Percentiles rank a stretch among this genome's conserved stretches.
These are phyloP conservation scores for Acrodontium crateriforme DNA, from an alignment of 2,329 filamentous ascomycete species.

Conservation along the genomic window DNA sequence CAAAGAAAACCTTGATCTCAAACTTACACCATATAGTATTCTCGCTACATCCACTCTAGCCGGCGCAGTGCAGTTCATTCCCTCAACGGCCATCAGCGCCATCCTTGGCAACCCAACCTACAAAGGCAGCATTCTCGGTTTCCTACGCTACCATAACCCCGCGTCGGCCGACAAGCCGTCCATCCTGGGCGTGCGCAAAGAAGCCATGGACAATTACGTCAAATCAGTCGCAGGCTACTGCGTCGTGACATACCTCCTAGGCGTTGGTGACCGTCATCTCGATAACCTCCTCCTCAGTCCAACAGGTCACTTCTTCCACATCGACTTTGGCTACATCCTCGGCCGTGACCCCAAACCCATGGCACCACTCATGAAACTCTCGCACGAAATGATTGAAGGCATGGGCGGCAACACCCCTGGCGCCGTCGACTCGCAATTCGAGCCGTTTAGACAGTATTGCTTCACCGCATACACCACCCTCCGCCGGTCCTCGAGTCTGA, in stretches of 20 bases:
- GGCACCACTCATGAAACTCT: slow-evolving; percentile 91
- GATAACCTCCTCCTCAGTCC: slow-evolving; percentile 89
- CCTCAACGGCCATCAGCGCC: slow-evolving; percentile 64
- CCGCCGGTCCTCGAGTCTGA: slow-evolving; percentile 77
- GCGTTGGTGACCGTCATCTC: slow-evolving; percentile 87
- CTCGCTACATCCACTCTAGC: slow-evolving; percentile 81
- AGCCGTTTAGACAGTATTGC: slow-evolving; percentile 86
- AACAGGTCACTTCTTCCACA: slow-evolving; percentile 91
- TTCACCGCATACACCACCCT: slow-evolving; percentile 89
- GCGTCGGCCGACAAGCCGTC: slow-evolving; percentile 61
- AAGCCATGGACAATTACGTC: slow-evolving; percentile 88
- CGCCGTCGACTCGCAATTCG: slow-evolving; percentile 45
- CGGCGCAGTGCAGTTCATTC: slow-evolving; percentile 86
- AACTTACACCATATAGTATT: slow-evolving; percentile 90
- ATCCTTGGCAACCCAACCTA: slow-evolving; percentile 61
- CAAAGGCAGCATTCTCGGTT: slow-evolving; percentile 63
- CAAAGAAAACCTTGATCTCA: slow-evolving; percentile 92
- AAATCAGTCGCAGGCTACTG: slow-evolving; percentile 96
- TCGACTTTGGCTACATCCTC: slow-evolving; percentile 95
- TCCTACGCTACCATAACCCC: slow-evolving; percentile 78
- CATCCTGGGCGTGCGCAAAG: slow-evolving; percentile 75
- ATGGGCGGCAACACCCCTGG: slow-evolving; percentile 58
- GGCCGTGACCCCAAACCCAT: slow-evolving; percentile 96
- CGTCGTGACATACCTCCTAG: slow-evolving; percentile 94
- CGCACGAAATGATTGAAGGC: slow-evolving; percentile 95